Conservation (phyloP, 1,139 yeast genomes). For the Geotrichum europaeum region DNA sequence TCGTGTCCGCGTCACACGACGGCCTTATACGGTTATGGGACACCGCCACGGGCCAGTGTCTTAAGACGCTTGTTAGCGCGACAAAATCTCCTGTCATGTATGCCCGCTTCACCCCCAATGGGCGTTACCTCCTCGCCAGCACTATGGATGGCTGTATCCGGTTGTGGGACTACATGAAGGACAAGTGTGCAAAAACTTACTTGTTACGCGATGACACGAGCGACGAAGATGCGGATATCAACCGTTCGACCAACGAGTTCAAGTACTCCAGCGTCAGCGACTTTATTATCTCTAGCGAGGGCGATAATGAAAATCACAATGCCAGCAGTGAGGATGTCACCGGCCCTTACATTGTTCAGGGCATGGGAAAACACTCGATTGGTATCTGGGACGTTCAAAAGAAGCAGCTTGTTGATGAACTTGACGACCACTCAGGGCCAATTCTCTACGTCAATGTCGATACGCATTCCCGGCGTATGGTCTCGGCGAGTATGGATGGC, state of each 20-base stretch:
- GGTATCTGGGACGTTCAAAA: slow-evolving; percentile 72
- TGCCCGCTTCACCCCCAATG: slow-evolving; percentile 75
- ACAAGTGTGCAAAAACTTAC: slow-evolving; percentile 36
- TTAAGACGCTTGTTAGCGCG: slow-evolving; percentile 71
- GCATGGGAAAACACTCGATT: slow-evolving; percentile 38
- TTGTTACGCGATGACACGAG: slow-evolving; percentile 19
- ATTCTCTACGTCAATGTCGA: slow-evolving; percentile 30
- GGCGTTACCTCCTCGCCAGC: slow-evolving; percentile 69
- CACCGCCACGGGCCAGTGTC: slow-evolving; percentile 81
- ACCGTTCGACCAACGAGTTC: slow-evolving; percentile 37
- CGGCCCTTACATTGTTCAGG: slow-evolving; percentile 5
- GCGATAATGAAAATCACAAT: not conserved
- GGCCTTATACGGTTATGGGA: slow-evolving; percentile 86
- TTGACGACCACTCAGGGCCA: slow-evolving; percentile 38
- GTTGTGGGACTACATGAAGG: slow-evolving; percentile 49
- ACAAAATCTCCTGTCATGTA: slow-evolving; percentile 47
- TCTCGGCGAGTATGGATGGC: slow-evolving; percentile 43
- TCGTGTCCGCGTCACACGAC: slow-evolving; percentile 85
- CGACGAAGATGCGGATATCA: slow-evolving; percentile 15
- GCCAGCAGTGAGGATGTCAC: not conserved
- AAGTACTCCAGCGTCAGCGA: slow-evolving; percentile 24
- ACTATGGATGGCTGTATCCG: slow-evolving; percentile 78
- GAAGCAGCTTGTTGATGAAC: slow-evolving; percentile 44
- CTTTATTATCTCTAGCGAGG: slow-evolving; percentile 25
- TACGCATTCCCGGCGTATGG: slow-evolving; percentile 38